Evolutionary conservation across 2,329 filamentous ascomycete species (phyloP).

Genomic region (Colletotrichum lupini): DNA sequence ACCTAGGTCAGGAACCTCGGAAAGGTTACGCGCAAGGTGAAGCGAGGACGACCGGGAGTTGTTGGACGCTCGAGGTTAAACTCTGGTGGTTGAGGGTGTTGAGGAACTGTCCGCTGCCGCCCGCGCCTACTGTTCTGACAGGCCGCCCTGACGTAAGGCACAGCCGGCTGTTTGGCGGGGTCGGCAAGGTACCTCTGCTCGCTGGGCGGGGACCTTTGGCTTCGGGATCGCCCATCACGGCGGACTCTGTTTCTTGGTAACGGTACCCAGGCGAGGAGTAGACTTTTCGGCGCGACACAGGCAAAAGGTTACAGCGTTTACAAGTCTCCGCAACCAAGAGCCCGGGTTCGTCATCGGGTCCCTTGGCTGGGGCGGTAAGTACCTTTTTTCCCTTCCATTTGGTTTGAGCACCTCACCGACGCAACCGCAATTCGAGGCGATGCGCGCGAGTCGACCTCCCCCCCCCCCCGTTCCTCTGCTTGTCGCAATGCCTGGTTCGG

Average conservation of each 20-base stretch:
- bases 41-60: not conserved
- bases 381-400: not conserved
- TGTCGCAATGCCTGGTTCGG: not conserved
- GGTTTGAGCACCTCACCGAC: not conserved
- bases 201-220: not conserved
- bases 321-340: not conserved
- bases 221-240: constrained; percentile 3
- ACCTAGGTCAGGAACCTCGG: not conserved
- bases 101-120: not conserved
- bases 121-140: not conserved
- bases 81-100: not conserved
- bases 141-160: not conserved
- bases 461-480: not conserved
- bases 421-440: not conserved
- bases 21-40: not conserved
- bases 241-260: not conserved
- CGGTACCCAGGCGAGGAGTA: not conserved
- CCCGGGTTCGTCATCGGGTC: constrained; percentile 2
- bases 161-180: not conserved
- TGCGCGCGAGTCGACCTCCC: not conserved
- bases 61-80: not conserved
- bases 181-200: not conserved
- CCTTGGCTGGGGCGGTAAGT: not conserved
- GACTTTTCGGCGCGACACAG: not conserved
- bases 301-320: not conserved